These are phyloP conservation scores for Zalerion maritima DNA, from an alignment of 495 filamentous ascomycete genomes.

Conservation along the genomic window DNA sequence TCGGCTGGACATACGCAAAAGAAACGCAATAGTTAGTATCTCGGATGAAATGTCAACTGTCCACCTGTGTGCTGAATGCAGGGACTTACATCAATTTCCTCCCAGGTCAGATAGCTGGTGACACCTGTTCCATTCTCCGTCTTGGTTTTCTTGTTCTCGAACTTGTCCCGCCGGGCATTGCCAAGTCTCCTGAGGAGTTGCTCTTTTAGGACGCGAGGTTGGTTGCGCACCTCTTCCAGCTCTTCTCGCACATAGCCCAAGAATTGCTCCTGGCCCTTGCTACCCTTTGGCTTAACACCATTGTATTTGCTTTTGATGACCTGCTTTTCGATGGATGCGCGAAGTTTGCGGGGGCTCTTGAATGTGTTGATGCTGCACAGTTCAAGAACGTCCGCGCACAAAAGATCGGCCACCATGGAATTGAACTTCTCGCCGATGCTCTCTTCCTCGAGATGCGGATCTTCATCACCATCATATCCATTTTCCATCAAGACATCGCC, in stretches of 20 bases:
- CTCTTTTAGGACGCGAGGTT: too few species aligned
- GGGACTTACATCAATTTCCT: constrained; percentile 24
- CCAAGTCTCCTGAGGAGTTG: too few species aligned
- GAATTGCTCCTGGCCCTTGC: too few species aligned
- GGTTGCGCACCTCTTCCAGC: too few species aligned
- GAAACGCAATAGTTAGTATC: constrained; percentile 17
- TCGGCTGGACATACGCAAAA: constrained; percentile 19
- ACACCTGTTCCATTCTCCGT: too few species aligned
- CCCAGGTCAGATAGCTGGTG: too few species aligned
- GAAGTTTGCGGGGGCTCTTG: constrained; percentile 23
- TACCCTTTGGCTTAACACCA: constrained; percentile 9
- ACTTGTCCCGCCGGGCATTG: too few species aligned
- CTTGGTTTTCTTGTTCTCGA: too few species aligned
- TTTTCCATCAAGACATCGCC: constrained; percentile 8
- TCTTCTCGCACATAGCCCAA: too few species aligned
- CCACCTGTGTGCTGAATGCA: too few species aligned
- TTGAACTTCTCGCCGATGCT: constrained; percentile 21
- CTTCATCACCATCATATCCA: constrained; percentile 11
- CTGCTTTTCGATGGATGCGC: constrained; percentile 24
- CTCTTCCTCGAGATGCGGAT: constrained; percentile 15
- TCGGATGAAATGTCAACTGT: neutral
- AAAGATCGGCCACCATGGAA: constrained; percentile 25
- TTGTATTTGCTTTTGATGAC: too few species aligned
- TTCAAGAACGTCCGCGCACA: constrained; percentile 30
- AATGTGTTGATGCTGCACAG: constrained; percentile 22